Conservation (phyloP, 2,329 filamentous ascomycete species). For the Chaetomiaceae sp. region DNA sequence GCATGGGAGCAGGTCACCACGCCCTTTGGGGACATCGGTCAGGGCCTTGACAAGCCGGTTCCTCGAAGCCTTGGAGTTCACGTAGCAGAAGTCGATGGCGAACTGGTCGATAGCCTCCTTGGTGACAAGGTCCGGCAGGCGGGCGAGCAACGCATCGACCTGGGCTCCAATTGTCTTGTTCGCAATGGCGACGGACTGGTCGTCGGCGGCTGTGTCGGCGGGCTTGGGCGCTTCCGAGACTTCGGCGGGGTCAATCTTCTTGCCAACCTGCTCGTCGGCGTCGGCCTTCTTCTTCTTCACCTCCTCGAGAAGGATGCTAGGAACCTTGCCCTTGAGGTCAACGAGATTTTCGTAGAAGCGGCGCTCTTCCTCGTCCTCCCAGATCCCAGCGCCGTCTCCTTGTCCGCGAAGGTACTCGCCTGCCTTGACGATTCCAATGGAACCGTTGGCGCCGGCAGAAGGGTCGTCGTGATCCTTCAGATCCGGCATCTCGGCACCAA, state of each 20-base stretch:
- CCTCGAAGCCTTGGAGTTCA: constrained; percentile 96
- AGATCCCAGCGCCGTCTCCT: constrained; percentile 87
- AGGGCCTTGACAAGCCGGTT: constrained; percentile 90
- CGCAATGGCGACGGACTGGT: constrained; percentile 87
- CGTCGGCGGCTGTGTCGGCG: constrained; percentile 57
- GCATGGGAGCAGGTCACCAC: constrained; percentile 81
- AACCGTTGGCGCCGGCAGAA: constrained; percentile 61
- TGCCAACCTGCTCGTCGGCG: constrained; percentile 74
- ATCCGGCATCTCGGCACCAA: constrained; percentile 91
- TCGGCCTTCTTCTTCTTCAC: constrained; percentile 90
- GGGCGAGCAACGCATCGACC: constrained; percentile 82
- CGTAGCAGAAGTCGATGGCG: constrained; percentile 94
- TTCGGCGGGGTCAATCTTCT: constrained; percentile 59
- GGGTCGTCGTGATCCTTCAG: constrained; percentile 76
- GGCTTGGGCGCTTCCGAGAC: constrained; percentile 47
- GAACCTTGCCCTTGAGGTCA: constrained; percentile 92
- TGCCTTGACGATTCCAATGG: constrained; percentile 89
- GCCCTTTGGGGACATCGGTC: constrained; percentile 90
- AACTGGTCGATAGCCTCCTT: constrained; percentile 91
- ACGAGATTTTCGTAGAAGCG: constrained; percentile 97
- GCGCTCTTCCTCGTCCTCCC: constrained; percentile 97
- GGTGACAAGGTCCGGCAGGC: constrained; percentile 84
- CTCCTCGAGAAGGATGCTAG: constrained; percentile 87
- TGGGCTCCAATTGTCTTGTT: constrained; percentile 98
- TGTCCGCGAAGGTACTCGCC: constrained; percentile 89